A percentile compares a stretch with the other conserved stretches of the same genome.
Conservation (phyloP, 352 stramenopile genomes). For the Peronospora tabacina region DNA sequence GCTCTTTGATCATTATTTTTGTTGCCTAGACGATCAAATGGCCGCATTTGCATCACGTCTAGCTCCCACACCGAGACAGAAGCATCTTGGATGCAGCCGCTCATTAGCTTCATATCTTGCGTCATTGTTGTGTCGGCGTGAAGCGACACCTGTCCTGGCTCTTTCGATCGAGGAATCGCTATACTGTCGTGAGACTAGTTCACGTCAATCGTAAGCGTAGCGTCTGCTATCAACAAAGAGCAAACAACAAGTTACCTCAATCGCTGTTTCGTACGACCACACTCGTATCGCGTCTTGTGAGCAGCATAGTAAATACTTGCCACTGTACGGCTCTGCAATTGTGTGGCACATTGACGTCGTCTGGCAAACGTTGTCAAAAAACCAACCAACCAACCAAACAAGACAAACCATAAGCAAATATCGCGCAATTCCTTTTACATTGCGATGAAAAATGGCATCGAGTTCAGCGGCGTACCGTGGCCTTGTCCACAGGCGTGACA, state of each 20-base stretch:
- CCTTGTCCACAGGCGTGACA: conserved; percentile 69
- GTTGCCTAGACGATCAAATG: conserved; percentile 39
- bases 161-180: conserved; percentile 47
- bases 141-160: conserved; percentile 40
- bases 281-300: conserved; percentile 70
- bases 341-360: conserved; percentile 81
- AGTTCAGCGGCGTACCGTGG: conserved; percentile 35
- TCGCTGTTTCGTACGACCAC: conserved; percentile 80
- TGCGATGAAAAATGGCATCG: neutral
- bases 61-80: conserved; percentile 79
- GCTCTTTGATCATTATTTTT: conserved; percentile 10
- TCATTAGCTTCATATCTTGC: conserved; percentile 80
- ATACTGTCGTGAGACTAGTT: conserved; percentile 70
- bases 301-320: conserved; percentile 73
- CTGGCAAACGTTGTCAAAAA: conserved; percentile 19
- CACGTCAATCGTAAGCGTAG: conserved; percentile 3
- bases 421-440: neutral
- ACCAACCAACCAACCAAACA: no score
- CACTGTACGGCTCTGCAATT: conserved; percentile 60
- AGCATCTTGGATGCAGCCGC: conserved; percentile 67
- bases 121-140: conserved; percentile 71
- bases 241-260: conserved; percentile 38
- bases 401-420: neutral
- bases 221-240: neutral
- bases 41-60: conserved; percentile 60